Evolutionary conservation across 2,329 filamentous ascomycete genomes (phyloP), one percentile per base, ranked within the genome.

Genomic region (Tolypocladium amazonense): DNA sequence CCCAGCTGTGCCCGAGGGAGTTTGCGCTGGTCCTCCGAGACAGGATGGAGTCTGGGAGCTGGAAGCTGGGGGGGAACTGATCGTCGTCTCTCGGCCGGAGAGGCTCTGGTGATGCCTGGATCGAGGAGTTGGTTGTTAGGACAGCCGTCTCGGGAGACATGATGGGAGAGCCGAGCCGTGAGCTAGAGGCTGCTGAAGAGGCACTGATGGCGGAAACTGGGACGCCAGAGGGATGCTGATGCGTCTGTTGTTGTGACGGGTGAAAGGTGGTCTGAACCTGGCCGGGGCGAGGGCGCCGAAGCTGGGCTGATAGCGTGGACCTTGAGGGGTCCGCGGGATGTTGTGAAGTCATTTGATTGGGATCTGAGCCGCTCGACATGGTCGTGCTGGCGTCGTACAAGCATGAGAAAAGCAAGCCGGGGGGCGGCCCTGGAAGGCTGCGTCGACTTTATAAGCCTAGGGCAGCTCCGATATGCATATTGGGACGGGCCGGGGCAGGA

Each of bases 1-100:
- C 75, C 61, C 84, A 70, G 58, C 81, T 80, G 62, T 89, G 86
- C 56, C 81, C 83, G 68, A 90, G 82, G 7, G 88, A 86, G 65
- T 78, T 85, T 63, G 76, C 75, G 68, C 85, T 86, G 7, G 83
- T 80, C 65, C 83, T 81, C 64, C 78, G 79, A 58, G 80, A 76
- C 63, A 90, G 75, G 54, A 88, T 78, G n/a, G 89, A 80, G 65
- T 93, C 90, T 39, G 89, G 88, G 53, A 94, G 81, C 67, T 88
- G 83, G 62, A 92, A 83, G 59, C 81, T 82, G 33, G 78, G 70
- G 38, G 75, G 73, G 58, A 77, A 77, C 39, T 79, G 74, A 58
- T 84, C 83, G 59, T 80, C 74, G 52, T 83, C 81, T 62, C 79
- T 77, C 41, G 80, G 81, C 23, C 80, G 79, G 58, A 81, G 76